Evolutionary conservation across 805 yeast species (phyloP), one percentile per base, ranked within the genome.

Genomic region (Kuraishia cidri): DNA sequence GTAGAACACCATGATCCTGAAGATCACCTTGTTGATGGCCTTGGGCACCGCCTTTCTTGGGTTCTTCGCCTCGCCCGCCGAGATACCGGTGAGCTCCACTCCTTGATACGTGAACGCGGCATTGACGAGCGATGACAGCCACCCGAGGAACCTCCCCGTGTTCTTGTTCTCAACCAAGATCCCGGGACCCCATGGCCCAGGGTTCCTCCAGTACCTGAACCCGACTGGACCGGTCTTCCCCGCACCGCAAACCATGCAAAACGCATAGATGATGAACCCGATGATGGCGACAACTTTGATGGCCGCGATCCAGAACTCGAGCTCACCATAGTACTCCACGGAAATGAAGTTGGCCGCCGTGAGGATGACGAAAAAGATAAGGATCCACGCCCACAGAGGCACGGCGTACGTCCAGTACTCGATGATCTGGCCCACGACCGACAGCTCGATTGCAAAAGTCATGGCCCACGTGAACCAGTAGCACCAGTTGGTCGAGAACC

Each of bases 101-200:
- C 88, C 88, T 58, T 79, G 87, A 54, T 70, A 80, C 18, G 88
- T 80, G 63, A 81, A 81, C n/a, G 83, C 81, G 24, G 88, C 84
- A 36, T 72, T 72, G 40, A 80, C 67, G 45, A 80, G 62, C 4
- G 86, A 78, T 7, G 75, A 63, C 34, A 79, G 68, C 79, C 81
- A 78, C 32, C 85, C 85, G 32, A 78, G 56, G 47, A 79, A 77
- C 49, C 77, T 64, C 32, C 65, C 82, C 30, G 79, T 73, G 39
- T 63, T 60, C 6, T 44, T 45, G 47, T 72, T 61, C 11, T 48
- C 39, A 9, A 75, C 73, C 23, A 69, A 54, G 24, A 69, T 66
- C 32, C 84, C 85, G 30, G 72, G 74, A 30, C 84, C 82, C 75
- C 81, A 75, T 8, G 85, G 70, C 41, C 86, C 86, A 10, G 87